Percentiles rank a stretch among this genome's conserved stretches.
These are phyloP conservation scores for Deakozyma indianensis DNA, from an alignment of 805 yeast genomes.

Conservation along the genomic window DNA sequence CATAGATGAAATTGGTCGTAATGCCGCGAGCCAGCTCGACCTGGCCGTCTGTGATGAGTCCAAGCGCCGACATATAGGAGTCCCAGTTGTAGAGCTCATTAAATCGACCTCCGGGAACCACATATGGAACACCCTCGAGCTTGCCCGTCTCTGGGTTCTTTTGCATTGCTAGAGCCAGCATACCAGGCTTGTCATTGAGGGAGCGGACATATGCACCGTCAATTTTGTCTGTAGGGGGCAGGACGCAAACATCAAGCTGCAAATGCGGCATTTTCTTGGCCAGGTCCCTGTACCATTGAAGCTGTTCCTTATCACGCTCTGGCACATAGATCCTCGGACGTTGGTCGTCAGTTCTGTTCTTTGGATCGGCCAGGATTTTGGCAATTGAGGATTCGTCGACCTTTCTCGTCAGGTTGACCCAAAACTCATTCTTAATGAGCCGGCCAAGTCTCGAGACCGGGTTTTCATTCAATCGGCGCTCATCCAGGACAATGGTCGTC, in stretches of 20 bases:
- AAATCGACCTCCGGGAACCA: constrained; percentile 95
- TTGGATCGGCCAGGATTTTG: constrained; percentile 65
- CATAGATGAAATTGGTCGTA: constrained; percentile 85
- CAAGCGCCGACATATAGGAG: constrained; percentile 82
- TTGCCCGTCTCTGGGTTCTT: constrained; percentile 36
- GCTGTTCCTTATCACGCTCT: constrained; percentile 52
- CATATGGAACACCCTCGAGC: constrained; percentile 61
- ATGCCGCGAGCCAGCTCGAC: constrained; percentile 70
- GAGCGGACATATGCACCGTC: background rate
- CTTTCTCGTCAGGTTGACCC: constrained; percentile 65
- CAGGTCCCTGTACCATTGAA: constrained; percentile 44
- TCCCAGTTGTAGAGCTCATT: constrained; percentile 98
- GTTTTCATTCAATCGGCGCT: constrained; percentile 69
- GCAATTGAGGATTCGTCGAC: constrained; percentile 48
- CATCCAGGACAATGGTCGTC: constrained; percentile 65
- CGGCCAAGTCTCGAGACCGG: constrained; percentile 70
- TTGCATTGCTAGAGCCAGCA: constrained; percentile 65
- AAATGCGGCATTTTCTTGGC: constrained; percentile 35
- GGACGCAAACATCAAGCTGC: background rate
- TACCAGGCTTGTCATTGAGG: constrained; percentile 70
- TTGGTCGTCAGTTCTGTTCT: constrained; percentile 48
- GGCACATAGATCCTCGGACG: constrained; percentile 74
- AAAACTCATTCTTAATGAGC: constrained; percentile 60
- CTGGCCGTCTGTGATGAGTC: constrained; percentile 53
- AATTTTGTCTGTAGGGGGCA: background rate